Conservation (phyloP, 345 rosid genomes). For the Rhizophora mangle region DNA sequence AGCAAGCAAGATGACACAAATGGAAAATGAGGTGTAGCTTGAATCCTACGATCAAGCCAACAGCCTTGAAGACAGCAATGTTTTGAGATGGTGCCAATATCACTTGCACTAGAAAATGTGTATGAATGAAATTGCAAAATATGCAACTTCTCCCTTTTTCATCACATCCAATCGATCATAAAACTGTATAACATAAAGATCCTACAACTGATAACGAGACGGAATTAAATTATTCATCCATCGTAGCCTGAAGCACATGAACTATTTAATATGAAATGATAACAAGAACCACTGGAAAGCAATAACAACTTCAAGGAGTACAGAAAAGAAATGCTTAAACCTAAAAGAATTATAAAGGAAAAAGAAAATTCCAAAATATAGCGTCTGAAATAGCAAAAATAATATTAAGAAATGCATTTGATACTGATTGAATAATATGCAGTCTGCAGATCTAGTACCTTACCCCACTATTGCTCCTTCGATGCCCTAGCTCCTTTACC, state of each 20-base stretch:
- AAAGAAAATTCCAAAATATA: not conserved
- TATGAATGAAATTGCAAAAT: slow-evolving; percentile 2
- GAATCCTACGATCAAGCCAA: too few relatives aligned
- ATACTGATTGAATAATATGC: slow-evolving; percentile 10
- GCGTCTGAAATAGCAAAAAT: not conserved
- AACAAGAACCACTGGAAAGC: not conserved
- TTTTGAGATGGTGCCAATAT: not conserved
- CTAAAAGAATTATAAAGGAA: not conserved
- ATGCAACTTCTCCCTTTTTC: slow-evolving; percentile 72
- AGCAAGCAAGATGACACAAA: not conserved
- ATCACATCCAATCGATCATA: slow-evolving; percentile 71
- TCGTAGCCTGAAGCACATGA: not conserved
- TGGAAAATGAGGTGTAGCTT: too few relatives aligned
- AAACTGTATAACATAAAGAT: slow-evolving; percentile 65
- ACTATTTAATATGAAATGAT: not conserved
- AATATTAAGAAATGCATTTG: not conserved
- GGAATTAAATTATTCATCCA: not conserved
- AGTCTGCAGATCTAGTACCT: slow-evolving; percentile 9
- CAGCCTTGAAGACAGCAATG: not conserved
- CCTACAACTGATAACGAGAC: slow-evolving; percentile 41
- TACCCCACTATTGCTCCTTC: slow-evolving; percentile 60
- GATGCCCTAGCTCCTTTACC: slow-evolving; percentile 83
- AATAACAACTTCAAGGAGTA: not conserved
- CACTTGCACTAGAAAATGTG: not conserved
- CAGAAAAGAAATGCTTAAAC: not conserved